Conservation (phyloP, 1,284 basidiomycete species). For the Microbotryum scabiosae region DNA sequence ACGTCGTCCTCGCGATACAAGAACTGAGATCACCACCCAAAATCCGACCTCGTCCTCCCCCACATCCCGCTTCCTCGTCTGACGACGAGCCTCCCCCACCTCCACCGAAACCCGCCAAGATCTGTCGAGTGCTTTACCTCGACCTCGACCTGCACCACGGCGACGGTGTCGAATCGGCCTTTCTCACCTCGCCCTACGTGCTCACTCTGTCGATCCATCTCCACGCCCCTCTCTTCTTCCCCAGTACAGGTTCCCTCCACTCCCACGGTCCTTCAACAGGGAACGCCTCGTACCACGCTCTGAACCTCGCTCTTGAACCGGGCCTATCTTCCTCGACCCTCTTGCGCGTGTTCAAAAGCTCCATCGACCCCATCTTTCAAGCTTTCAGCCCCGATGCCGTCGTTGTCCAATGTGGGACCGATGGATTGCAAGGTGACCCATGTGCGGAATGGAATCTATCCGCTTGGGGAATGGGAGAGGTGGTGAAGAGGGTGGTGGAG, state of each 20-base stretch:
- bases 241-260: slow-evolving; percentile 40
- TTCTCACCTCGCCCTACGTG: slow-evolving; percentile 52
- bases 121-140: slow-evolving; percentile 72
- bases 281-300: slow-evolving; percentile 60
- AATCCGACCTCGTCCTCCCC: slow-evolving; percentile 41
- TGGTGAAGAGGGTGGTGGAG: slow-evolving; percentile 49
- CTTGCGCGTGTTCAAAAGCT: slow-evolving; percentile 51
- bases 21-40: slow-evolving; percentile 41
- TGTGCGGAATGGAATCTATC: slow-evolving; percentile 64
- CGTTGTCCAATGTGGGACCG: slow-evolving; percentile 76
- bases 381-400: slow-evolving; percentile 68
- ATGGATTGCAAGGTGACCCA: slow-evolving; percentile 76
- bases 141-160: slow-evolving; percentile 88
- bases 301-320: slow-evolving; percentile 61
- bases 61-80: background rate
- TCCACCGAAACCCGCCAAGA: slow-evolving; percentile 34
- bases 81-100: slow-evolving; percentile 5
- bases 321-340: slow-evolving; percentile 56
- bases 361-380: slow-evolving; percentile 53
- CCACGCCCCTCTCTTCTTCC: slow-evolving; percentile 71
- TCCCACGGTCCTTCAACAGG: slow-evolving; percentile 42
- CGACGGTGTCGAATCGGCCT: slow-evolving; percentile 76
- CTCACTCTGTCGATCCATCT: slow-evolving; percentile 81
- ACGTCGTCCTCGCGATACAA: slow-evolving; percentile 67
- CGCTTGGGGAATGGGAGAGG: slow-evolving; percentile 59